These are phyloP conservation scores for Hygrophoropsis aurantiaca DNA, from an alignment of 768 basidiomycete genomes.

Conservation along the genomic window DNA sequence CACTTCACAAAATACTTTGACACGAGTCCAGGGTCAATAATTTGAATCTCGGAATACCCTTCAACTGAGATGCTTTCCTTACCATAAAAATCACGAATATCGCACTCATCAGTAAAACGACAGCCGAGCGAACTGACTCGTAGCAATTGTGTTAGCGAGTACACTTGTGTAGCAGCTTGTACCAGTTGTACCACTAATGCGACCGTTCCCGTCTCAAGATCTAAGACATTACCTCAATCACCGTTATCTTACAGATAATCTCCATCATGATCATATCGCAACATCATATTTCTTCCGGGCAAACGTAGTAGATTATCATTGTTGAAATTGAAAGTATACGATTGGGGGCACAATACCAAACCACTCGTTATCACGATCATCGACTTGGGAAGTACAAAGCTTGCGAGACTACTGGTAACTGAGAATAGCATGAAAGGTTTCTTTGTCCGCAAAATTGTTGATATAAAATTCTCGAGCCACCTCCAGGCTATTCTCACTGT, in stretches of 20 bases:
- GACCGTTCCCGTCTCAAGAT: not conserved
- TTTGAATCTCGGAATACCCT: too few relatives aligned
- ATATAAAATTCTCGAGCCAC: not conserved
- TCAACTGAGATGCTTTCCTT: too few relatives aligned
- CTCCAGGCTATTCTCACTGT: slow-evolving; percentile 3
- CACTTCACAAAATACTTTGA: not conserved
- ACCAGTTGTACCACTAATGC: not conserved
- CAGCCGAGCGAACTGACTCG: not conserved
- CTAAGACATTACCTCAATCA: not conserved
- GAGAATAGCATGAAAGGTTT: slow-evolving; percentile 6
- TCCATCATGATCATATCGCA: not conserved
- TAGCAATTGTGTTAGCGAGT: not conserved
- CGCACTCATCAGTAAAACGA: slow-evolving; percentile 5
- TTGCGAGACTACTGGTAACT: not conserved
- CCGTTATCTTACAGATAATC: not conserved
- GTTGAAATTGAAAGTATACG: too few relatives aligned
- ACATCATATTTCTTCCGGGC: not conserved
- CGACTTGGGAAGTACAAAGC: not conserved
- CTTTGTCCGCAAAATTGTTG: slow-evolving; percentile 9
- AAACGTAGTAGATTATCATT: not conserved
- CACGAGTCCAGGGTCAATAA: not conserved
- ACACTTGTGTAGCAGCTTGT: not conserved
- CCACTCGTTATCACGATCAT: not conserved
- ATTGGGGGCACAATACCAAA: not conserved
- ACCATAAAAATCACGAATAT: too few relatives aligned